A percentile compares a stretch with the other conserved stretches of the same genome.
Evolutionary conservation across 1,284 basidiomycete species (phyloP).

Genomic region (Fomitiporia mediterranea): DNA sequence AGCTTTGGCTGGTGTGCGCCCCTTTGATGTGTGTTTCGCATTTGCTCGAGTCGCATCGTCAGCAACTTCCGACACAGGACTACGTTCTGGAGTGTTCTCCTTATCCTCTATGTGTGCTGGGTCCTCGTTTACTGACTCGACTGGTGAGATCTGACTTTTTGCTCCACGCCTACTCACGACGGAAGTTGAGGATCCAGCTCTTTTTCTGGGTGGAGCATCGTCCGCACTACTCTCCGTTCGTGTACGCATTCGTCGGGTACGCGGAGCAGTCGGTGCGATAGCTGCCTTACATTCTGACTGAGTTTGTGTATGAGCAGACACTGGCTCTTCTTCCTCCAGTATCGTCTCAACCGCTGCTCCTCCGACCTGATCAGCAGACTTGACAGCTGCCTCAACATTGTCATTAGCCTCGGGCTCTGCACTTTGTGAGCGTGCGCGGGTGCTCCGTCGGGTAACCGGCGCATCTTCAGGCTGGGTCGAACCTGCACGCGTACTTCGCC

Average conservation of each 20-base stretch:
- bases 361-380: slow-evolving; percentile 9
- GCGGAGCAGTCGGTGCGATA: neutral
- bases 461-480: neutral
- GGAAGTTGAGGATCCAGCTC: neutral
- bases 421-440: slow-evolving; percentile 16
- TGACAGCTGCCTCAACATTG: slow-evolving; percentile 14
- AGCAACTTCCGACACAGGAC: slow-evolving; percentile 8
- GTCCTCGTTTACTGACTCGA: slow-evolving; percentile 11
- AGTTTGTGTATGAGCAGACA: slow-evolving; percentile 4
- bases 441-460: slow-evolving; percentile 7
- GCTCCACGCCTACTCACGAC: no score
- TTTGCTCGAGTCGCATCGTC: neutral
- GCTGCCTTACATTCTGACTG: slow-evolving; percentile 1
- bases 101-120: slow-evolving; percentile 29
- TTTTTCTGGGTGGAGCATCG: slow-evolving; percentile 11
- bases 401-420: slow-evolving; percentile 20
- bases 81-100: slow-evolving; percentile 37
- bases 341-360: slow-evolving; percentile 10
- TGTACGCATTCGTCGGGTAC: slow-evolving; percentile 5
- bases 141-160: neutral
- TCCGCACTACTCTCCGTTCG: slow-evolving; percentile 5
- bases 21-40: slow-evolving; percentile 4
- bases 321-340: slow-evolving; percentile 16
- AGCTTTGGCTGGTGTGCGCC: neutral
- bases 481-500: neutral